Evolutionary conservation across 2,329 filamentous ascomycete genomes (phyloP), one percentile per base, ranked within the genome.

Genomic region (Monilinia fructicola): DNA sequence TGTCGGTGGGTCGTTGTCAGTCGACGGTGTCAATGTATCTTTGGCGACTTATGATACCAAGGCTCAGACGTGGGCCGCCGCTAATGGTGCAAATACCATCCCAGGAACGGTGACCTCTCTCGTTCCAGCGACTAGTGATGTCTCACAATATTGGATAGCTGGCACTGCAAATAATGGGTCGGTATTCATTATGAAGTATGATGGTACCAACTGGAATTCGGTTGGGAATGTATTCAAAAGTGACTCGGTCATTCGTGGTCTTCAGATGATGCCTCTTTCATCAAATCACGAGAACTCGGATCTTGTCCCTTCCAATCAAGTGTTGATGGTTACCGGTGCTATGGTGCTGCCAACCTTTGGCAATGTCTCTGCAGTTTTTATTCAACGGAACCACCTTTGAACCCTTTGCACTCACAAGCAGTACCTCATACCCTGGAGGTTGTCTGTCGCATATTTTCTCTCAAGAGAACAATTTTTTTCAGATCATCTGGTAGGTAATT

Each of bases 371-470:
- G 93, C 92, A 11, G 94, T 89, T 10, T 10, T 81, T 97, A 38
- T 99, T 91, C 81, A 92, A 98, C 74, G 95, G 95, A 73, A 92
- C 88, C 14, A 80, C 82, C 3, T 87, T 94, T 76, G 82, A 83
- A 62, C 94, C 95, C 0, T 97, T 94, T 77, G 85, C 92, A 52
- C 84, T 99, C 53, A 91, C 93, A 2, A 90, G 87, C 55, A 89
- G 84, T 67, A 79, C 83, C 16, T 83, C 87, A 73, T 87, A 87
- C 67, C 82, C 83, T 16, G 81, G 86, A 14, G 92, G 93, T 59
- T 93, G 87, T 73, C 85, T 99, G 74, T 88, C 90, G 44, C 87
- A 86, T 71, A 83, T 98, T 69, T 96, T 99, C 77, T 90, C 93
- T 14, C 88, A 96, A 79, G 90, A 91, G 59, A 81, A 89, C 69